Base-by-base conservation (phyloP, 768 basidiomycete genomes). In the Russula virescens region DNA sequence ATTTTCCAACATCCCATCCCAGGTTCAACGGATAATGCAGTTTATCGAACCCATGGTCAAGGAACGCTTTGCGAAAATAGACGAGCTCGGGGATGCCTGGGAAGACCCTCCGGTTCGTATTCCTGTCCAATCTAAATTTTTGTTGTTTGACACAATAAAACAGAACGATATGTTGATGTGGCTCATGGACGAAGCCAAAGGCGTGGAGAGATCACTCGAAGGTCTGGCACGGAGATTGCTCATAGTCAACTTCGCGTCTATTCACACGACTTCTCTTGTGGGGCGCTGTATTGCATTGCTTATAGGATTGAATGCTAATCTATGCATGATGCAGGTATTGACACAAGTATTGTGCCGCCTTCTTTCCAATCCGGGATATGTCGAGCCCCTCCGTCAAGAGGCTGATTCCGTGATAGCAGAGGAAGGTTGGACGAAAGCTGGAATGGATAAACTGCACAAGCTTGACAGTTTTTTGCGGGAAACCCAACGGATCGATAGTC, bases 391-490 rank as follows among this genome's bases (percentile, higher is more conserved):
- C 23, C 69, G 71, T 9, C 56, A 66, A 54, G 72, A 73, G 46
- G 59, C 71, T 10, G 66, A 67, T 19, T 34, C 55, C 1, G 64
- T 59, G 1, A 51, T 70, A 4, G 55, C 52, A 14, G 65, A 68
- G 31, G 31, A 68, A 40, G 72, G 71, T 14, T 53, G 61, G 75
- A 69, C 72, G 11, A 75, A 74, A 62, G 60, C 56, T 6, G 68
- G 71, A 2, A 63, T 75, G 46, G 64, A 60, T 6, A 70, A 68
- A 50, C 74, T 75, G 75, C 64, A 62, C 54, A 74, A 72, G 55
- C 31, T 75, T n/a, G 75, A 76, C 61, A 75, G 75, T 55, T 74
- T 76, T 63, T 55, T 76, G 47, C 69, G 68, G 51, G 75, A 76
- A 62, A 70, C 66, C 2, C 68, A 68, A 61, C 66, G 74, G 1